A percentile compares a stretch with the other conserved stretches of the same genome.
Conservation (phyloP, 2,329 filamentous ascomycete species). For the Arthrobotrys sinensis region DNA sequence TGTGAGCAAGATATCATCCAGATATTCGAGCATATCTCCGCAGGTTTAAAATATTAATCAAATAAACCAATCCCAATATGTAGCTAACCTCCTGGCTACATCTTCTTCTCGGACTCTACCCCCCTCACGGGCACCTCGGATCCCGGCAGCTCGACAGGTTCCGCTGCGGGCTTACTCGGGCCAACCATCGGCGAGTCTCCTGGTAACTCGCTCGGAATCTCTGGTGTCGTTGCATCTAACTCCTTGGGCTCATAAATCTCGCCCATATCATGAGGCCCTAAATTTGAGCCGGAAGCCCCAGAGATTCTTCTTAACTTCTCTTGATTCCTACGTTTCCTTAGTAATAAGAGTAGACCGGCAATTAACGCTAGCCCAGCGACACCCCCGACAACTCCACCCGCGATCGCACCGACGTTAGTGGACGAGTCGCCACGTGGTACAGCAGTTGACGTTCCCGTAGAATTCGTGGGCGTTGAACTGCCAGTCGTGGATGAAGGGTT, state of each 20-base stretch:
- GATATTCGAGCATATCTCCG: conserved; percentile 8
- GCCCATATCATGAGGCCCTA: conserved; percentile 56
- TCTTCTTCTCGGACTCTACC: conserved; percentile 25
- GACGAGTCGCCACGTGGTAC: conserved; percentile 19
- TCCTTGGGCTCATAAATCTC: conserved; percentile 57
- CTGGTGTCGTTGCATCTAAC: conserved; percentile 47
- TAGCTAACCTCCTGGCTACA: not conserved
- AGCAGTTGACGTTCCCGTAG: conserved; percentile 16
- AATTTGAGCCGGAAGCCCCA: conserved; percentile 34
- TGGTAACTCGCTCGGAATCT: conserved; percentile 52
- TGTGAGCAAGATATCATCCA: conserved; percentile 10
- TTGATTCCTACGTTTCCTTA: conserved; percentile 66
- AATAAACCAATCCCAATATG: not conserved
- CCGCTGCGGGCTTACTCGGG: conserved; percentile 36
- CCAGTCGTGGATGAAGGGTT: conserved; percentile 21
- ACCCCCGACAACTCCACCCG: conserved; percentile 70
- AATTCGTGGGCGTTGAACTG: conserved; percentile 14
- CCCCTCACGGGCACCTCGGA: conserved; percentile 36
- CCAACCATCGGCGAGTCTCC: conserved; percentile 42
- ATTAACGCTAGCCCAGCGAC: conserved; percentile 69
- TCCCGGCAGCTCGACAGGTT: conserved; percentile 44
- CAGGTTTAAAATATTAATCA: not conserved
- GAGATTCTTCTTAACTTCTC: conserved; percentile 26
- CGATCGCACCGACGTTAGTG: conserved; percentile 69
- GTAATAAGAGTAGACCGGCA: conserved; percentile 67